Base-by-base conservation (phyloP, 1,284 basidiomycete genomes). In the Polyporus tsugae region DNA sequence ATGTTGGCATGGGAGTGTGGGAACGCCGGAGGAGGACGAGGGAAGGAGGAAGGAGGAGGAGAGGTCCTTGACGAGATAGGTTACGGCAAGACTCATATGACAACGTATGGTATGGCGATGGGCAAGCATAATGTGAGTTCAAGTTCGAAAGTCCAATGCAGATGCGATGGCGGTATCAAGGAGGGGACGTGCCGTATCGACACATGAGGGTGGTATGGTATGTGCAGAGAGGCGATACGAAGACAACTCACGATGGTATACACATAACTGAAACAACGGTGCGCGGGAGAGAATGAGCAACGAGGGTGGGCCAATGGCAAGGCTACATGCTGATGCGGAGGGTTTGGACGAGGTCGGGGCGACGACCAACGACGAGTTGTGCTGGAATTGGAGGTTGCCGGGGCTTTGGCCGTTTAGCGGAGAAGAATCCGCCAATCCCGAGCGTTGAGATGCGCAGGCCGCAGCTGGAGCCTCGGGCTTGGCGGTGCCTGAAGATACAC, bases 161-260 rank as follows among this genome's bases (percentile, higher is more conserved):
- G 36, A 25, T 42, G 58, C 39, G 58, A 41, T 60, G 39, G 57
- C 39, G 57, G 58, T 65, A 60, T 62, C 59, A 72, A 72, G 58
- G 71, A 72, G 69, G 63, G 71, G 69, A 72, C 67, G 71, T 70
- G 71, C 59, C 15, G 7, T 60, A 60, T 60, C 36, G 67, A 63
- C 69, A 70, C 69, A 70, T 46, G 22, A 25, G 6, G 61, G 35
- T 49, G 42, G 42, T 69, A 41, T 29, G 55, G 42, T 60, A 61
- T 67, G 60, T 58, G 66, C 33, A n/a, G n/a, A 33, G 29, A 49
- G n/a, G 59, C 35, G 57, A 58, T 70, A 33, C 66, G 62, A 60
- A 35, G 65, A 61, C 65, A 64, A 61, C 57, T 44, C 59, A 67
- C 63, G 71, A 69, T 44, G 70, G 65, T 63, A 68, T 64, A 67